Evolutionary conservation across 2,329 filamentous ascomycete species (phyloP).

Genomic region (Dactylellina drechsleri): DNA sequence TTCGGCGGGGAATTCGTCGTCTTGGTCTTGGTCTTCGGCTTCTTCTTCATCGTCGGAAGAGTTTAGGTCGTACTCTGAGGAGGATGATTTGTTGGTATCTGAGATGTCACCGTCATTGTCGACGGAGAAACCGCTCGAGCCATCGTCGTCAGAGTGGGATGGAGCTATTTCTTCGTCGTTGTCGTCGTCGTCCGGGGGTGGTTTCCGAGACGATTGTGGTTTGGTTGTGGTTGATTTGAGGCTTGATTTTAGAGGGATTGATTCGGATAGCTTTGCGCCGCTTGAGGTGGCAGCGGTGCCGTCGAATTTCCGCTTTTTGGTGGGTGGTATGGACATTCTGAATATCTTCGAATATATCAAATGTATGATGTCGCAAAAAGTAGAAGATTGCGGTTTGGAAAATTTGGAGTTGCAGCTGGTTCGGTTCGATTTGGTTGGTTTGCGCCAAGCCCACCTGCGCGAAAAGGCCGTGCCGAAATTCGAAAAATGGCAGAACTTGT

Average conservation of each 20-base stretch:
- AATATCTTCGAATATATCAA: too few relatives aligned
- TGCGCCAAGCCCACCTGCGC: neutral
- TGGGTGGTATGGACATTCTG: slow-evolving; percentile 50
- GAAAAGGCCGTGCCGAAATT: neutral
- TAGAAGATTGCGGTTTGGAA: slow-evolving; percentile 15
- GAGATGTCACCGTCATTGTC: slow-evolving; percentile 60
- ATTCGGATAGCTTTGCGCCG: slow-evolving; percentile 43
- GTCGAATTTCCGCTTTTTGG: slow-evolving; percentile 47
- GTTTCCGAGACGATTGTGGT: slow-evolving; percentile 8
- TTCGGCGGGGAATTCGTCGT: slow-evolving; percentile 59
- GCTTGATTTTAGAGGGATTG: slow-evolving; percentile 36
- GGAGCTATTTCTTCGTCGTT: slow-evolving; percentile 15
- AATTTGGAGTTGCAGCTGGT: slow-evolving; percentile 6
- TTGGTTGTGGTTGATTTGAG: slow-evolving; percentile 31
- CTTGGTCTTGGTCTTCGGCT: slow-evolving; percentile 63
- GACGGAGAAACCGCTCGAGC: slow-evolving; percentile 22
- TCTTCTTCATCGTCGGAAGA: slow-evolving; percentile 60
- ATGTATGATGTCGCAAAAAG: slow-evolving; percentile 12
- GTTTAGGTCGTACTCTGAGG: slow-evolving; percentile 58
- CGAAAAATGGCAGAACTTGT: neutral
- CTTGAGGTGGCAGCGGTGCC: slow-evolving; percentile 20
- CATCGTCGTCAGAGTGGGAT: slow-evolving; percentile 23
- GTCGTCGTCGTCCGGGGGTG: neutral
- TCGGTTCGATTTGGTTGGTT: slow-evolving; percentile 1
- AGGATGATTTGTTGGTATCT: slow-evolving; percentile 61